Base-by-base conservation (phyloP, 2,329 filamentous ascomycete species). In the Aspergillus amoenus region DNA sequence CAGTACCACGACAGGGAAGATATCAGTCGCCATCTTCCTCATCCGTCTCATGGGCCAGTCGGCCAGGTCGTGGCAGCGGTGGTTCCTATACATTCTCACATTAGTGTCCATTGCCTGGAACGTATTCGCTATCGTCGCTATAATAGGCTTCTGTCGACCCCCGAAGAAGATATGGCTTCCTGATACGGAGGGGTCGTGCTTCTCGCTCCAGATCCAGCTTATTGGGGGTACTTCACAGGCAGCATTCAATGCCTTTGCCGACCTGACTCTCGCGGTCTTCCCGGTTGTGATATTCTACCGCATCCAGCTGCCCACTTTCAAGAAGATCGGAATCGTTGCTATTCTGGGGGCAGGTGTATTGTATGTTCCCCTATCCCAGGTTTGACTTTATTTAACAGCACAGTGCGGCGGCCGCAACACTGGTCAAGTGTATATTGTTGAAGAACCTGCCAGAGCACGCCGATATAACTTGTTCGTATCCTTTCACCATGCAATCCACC, bases 1-100 rank as follows among this genome's bases (percentile, higher is more conserved):
- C 21, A 60, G 60, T 41, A 58, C 52, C 8, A 52, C 61, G 9
- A 56, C 64, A 4, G 61, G 59, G 2, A 64, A 64, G 24, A 52
- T 65, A 8, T 58, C 61, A 3, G 60, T 64, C 15, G 57, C 52
- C 12, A 46, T 63, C 9, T 65, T 63, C 1, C 49, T 66, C 1
- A 52, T 63, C 5, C 60, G 59, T 7, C 39, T 60, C 4, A 46
- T 64, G 47, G 59, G 59, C 1, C 43, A 34, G 37, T 41, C 54
- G 1, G 57, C 59, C 3, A 57, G 51, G 8, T 27, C 30, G n/a
- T 24, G 39, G 9, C 59, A 44, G 7, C 48, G 58, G 11, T 56
- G 59, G 40, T 55, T 64, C 1, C 32, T 66, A 1, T 64, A 61
- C 40, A 46, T 45, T 17, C 39, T 65, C 12, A 60, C 58, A 4